phyloP scores from a whole-genome alignment of 164 flowering plant species.

The Stephania japonica region DNA sequence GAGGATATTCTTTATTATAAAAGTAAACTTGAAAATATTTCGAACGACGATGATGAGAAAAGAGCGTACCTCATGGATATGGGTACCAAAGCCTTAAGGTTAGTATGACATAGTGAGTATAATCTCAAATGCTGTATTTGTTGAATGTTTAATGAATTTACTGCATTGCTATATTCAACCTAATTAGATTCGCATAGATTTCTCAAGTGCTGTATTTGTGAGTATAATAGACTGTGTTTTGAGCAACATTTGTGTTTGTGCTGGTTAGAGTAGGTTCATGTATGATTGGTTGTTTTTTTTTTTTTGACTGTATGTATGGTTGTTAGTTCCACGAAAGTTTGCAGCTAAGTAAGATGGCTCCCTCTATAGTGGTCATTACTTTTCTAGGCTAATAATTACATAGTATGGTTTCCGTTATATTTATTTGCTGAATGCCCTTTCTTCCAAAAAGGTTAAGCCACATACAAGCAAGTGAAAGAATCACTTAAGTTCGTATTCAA shows the following conservation, averaged over 20 bases:
- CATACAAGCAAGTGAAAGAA: not conserved
- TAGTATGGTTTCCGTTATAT: not conserved
- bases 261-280: not conserved
- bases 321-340: not conserved
- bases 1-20: constrained; percentile 66
- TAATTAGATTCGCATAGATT: not conserved
- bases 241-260: not conserved
- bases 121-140: not conserved
- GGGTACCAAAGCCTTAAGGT: constrained; percentile 93
- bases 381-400: not conserved
- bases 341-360: not conserved
- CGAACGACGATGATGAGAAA: constrained; percentile 55
- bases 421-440: not conserved
- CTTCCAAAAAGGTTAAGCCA: not conserved
- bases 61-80: constrained; percentile 64
- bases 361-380: not conserved
- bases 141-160: not conserved
- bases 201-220: not conserved
- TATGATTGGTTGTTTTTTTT: not conserved
- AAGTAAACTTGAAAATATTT: constrained; percentile 51
- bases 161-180: not conserved
- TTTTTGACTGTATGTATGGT: too few species aligned
- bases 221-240: not conserved
- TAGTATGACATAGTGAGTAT: constrained; percentile 15
- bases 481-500: not conserved